Base-by-base conservation (phyloP, 257 asterid genomes). In the Solanum peruvianum region DNA sequence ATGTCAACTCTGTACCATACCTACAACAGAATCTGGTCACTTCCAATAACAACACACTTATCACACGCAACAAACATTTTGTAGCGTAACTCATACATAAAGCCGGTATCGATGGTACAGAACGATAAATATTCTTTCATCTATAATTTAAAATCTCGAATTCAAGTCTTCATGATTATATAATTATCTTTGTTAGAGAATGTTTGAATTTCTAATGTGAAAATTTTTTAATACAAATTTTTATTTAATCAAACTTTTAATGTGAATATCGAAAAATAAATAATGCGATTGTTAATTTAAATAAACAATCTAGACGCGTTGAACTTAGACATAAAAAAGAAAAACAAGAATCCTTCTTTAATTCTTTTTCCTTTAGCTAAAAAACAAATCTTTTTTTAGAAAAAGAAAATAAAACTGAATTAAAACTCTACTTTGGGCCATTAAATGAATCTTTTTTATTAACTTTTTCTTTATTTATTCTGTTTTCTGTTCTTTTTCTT, bases 141-240 rank as follows among this genome's bases (percentile, higher is more conserved):
- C 0, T 56, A 18, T 56, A 56, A 56, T 56, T 9, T 18, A 56
- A 56, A 56, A 1, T 56, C 11, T 56, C 0, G 0, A 0, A 56
- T 56, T 18, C 2, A 18, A 1, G 3, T 52, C 1, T 23, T 52
- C 4, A 7, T 18, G 25, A 56, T 18, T 52, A 18, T 0, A 1
- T 20, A 7, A 7, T 20, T 20, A 7, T 56, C 0, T 7, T 56
- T 56, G 11, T 56, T 56, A 20, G 0, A 20, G 0, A 56, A 20
- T 2, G 2, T 4, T 20, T 56, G 3, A 56, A 1, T 56, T 0
- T 0, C 11, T 0, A 56, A 56, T 18, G 2, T 1, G 29, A 2
- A 18, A 18, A 7, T 0, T 7, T 56, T 18, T 1, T 4, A 0
- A 56, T 2, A 1, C 2, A 2, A 56, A 56, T 18, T 56, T 7